These are phyloP conservation scores for Macadamia tetraphylla DNA, from an alignment of 164 flowering plant species.

Conservation along the genomic window DNA sequence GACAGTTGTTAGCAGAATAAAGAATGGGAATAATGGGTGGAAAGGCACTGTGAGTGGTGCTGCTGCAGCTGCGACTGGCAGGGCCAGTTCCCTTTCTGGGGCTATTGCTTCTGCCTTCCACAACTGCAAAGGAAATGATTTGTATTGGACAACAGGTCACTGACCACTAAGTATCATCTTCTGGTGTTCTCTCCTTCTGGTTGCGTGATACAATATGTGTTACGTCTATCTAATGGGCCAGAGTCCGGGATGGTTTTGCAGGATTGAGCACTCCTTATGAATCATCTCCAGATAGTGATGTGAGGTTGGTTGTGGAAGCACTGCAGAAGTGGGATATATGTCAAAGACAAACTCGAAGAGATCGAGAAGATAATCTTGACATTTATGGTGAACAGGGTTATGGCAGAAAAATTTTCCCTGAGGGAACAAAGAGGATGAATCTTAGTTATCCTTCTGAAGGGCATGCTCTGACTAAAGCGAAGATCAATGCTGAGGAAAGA, in stretches of 20 bases:
- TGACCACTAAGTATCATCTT: constrained; percentile 41
- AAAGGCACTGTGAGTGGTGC: constrained; percentile 57
- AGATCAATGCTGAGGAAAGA: constrained; percentile 37
- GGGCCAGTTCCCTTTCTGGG: constrained; percentile 40
- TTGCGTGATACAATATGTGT: constrained; percentile 53
- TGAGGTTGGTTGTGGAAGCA: constrained; percentile 51
- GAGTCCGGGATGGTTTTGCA: constrained; percentile 20
- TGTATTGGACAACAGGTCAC: constrained; percentile 18
- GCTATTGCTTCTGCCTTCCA: constrained; percentile 62
- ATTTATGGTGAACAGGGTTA: constrained; percentile 59
- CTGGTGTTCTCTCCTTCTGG: constrained; percentile 74
- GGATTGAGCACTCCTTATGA: constrained; percentile 30
- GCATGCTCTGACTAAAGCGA: constrained; percentile 18
- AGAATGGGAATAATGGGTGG: constrained; percentile 67
- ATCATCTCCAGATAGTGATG: constrained; percentile 39
- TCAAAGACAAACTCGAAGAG: constrained; percentile 51
- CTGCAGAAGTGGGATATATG: constrained; percentile 71
- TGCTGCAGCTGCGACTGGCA: constrained; percentile 74
- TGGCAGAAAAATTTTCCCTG: constrained; percentile 38
- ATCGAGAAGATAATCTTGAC: constrained; percentile 48
- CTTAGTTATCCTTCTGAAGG: constrained; percentile 9
- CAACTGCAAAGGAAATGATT: constrained; percentile 31
- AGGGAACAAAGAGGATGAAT: constrained; percentile 20
- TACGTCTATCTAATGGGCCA: constrained; percentile 29
- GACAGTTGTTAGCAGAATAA: constrained; percentile 58